Conservation (phyloP, 2,329 filamentous ascomycete genomes). For the Ilyonectria sp. region DNA sequence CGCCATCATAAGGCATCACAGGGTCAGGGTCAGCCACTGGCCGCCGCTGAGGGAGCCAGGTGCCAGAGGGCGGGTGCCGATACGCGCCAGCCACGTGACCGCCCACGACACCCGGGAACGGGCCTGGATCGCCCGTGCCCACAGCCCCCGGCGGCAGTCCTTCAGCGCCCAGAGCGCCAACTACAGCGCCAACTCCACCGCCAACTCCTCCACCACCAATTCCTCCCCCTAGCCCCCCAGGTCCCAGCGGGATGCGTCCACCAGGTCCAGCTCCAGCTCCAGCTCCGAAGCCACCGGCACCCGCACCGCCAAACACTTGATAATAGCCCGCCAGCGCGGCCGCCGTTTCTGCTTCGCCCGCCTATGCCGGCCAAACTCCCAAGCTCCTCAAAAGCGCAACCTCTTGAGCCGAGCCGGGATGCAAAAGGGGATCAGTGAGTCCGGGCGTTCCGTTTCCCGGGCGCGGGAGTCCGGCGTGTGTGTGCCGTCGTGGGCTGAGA, state of each 20-base stretch:
- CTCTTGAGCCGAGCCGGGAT: background rate
- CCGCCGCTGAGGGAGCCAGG: constrained; percentile 9
- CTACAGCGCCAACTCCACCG: constrained; percentile 1
- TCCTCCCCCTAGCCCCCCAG: too few species aligned
- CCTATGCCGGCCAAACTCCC: constrained; percentile 5
- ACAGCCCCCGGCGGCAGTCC: background rate
- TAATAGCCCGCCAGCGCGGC: constrained; percentile 41
- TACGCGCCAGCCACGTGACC: constrained; percentile 38
- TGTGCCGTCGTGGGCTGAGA: too few species aligned
- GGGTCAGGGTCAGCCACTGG: constrained; percentile 22
- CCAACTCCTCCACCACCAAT: constrained; percentile 7
- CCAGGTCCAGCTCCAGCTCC: background rate
- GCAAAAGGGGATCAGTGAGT: background rate
- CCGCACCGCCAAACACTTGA: constrained; percentile 37
- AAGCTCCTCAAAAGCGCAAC: background rate
- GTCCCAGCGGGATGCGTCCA: constrained; percentile 14
- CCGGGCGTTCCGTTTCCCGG: constrained; percentile 5
- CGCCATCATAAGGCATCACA: constrained; percentile 32
- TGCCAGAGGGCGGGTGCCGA: constrained; percentile 4
- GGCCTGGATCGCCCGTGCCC: constrained; percentile 26
- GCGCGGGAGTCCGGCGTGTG: background rate
- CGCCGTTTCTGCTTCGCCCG: constrained; percentile 12
- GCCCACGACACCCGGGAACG: constrained; percentile 28
- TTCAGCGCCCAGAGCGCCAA: constrained; percentile 8
- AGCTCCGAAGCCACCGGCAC: constrained; percentile 19